A percentile compares a stretch with the other conserved stretches of the same genome.
Evolutionary conservation across 2,329 filamentous ascomycete genomes (phyloP).

Genomic region (Ophiostoma australiae): DNA sequence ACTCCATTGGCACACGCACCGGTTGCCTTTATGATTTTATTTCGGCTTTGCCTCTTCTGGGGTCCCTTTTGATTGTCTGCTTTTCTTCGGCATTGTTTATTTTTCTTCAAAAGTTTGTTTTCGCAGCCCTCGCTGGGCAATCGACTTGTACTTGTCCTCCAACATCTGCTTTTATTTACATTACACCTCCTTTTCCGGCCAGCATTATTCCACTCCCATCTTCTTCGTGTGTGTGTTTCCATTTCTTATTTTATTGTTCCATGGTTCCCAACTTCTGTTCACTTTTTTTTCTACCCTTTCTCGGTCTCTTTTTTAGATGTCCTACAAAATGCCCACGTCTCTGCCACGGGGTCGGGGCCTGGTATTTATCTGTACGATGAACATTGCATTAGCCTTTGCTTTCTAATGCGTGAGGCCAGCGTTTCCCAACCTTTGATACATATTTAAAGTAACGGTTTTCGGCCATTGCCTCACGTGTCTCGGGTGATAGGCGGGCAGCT

Average conservation of each 20-base stretch:
- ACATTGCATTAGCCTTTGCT: neutral
- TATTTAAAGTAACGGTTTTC: neutral
- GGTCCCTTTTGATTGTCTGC: neutral
- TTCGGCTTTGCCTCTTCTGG: neutral
- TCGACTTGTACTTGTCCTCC: neutral
- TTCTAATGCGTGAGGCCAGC: neutral
- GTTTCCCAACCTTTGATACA: neutral
- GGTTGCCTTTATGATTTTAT: neutral
- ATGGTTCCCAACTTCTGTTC: neutral
- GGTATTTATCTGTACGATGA: neutral
- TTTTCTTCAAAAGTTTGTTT: neutral
- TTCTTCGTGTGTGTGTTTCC: neutral
- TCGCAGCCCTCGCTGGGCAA: neutral
- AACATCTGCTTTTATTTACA: neutral
- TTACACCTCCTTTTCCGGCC: neutral
- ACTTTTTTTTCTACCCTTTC: neutral
- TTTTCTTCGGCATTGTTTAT: neutral
- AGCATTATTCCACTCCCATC: constrained; percentile 8
- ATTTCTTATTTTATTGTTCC: neutral
- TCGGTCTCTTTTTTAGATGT: neutral
- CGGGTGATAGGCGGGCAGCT: neutral
- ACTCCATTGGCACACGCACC: neutral
- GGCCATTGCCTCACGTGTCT: neutral
- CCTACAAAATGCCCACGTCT: neutral
- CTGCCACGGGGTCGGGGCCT: neutral